phyloP scores from a whole-genome alignment of 1,284 basidiomycete genomes.

The Ceratobasidium sp. region DNA sequence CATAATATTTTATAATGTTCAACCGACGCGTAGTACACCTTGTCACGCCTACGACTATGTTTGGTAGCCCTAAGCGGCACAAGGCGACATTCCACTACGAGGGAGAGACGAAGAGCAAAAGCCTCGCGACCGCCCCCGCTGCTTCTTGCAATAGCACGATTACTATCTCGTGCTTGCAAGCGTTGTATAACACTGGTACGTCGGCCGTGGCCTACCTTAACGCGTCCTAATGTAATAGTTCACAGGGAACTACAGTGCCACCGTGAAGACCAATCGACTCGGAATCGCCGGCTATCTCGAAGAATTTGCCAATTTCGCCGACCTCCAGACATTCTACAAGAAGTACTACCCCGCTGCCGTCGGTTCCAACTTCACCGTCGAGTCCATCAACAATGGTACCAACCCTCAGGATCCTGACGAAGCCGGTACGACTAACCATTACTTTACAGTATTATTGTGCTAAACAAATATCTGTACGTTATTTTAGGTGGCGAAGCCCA shows the following conservation, averaged over 20 bases:
- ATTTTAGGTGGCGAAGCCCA: slow-evolving; percentile 72
- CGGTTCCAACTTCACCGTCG: slow-evolving; percentile 61
- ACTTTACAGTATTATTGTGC: slow-evolving; percentile 4
- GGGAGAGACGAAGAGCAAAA: slow-evolving; percentile 51
- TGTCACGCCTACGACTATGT: slow-evolving; percentile 81
- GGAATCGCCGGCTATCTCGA: slow-evolving; percentile 66
- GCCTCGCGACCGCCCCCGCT: slow-evolving; percentile 52
- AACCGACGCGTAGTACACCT: slow-evolving; percentile 60
- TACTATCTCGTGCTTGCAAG: slow-evolving; percentile 60
- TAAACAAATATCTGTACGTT: slow-evolving; percentile 17
- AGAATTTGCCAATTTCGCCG: slow-evolving; percentile 69
- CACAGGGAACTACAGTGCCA: slow-evolving; percentile 28
- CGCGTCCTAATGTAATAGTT: no score
- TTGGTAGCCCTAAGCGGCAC: slow-evolving; percentile 66
- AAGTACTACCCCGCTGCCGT: slow-evolving; percentile 65
- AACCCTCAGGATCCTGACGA: slow-evolving; percentile 39
- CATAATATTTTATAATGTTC: not conserved
- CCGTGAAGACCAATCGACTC: slow-evolving; percentile 22
- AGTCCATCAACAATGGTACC: slow-evolving; percentile 64
- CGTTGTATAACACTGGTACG: slow-evolving; percentile 64
- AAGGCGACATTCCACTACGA: slow-evolving; percentile 62
- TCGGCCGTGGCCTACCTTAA: not conserved
- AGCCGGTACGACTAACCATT: slow-evolving; percentile 1
- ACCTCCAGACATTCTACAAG: slow-evolving; percentile 67
- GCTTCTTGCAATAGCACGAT: slow-evolving; percentile 62